A percentile compares a stretch with the other conserved stretches of the same genome.
These are phyloP conservation scores for Grosmannia clavigera DNA, from an alignment of 2,329 filamentous ascomycete species.

Conservation along the genomic window DNA sequence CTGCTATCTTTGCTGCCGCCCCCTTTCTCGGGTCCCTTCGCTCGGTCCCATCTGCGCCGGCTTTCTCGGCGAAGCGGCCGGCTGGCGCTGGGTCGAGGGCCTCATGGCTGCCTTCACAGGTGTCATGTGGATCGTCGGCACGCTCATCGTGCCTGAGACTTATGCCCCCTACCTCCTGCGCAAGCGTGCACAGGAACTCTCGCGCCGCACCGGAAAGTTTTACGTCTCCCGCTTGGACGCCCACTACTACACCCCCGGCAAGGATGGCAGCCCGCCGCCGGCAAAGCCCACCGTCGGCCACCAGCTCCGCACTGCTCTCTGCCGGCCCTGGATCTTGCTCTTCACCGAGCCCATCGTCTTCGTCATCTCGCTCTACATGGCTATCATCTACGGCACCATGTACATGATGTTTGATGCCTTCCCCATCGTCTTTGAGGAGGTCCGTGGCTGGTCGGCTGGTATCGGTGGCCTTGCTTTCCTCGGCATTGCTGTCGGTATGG, in stretches of 20 bases:
- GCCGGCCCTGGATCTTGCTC: conserved; percentile 55
- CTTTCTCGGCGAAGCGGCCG: conserved; percentile 49
- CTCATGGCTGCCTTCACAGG: conserved; percentile 53
- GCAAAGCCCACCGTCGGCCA: conserved; percentile 26
- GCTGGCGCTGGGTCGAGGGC: conserved; percentile 61
- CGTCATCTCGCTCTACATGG: conserved; percentile 53
- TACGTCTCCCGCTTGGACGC: conserved; percentile 28
- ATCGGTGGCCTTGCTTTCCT: conserved; percentile 54
- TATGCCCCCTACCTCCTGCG: conserved; percentile 47
- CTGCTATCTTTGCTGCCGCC: conserved; percentile 50
- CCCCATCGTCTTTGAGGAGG: conserved; percentile 52
- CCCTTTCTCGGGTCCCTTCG: conserved; percentile 55
- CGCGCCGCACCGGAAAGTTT: conserved; percentile 30
- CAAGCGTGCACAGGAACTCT: conserved; percentile 37
- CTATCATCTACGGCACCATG: conserved; percentile 44
- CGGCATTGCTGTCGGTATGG: conserved; percentile 56
- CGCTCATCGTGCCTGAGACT: conserved; percentile 44
- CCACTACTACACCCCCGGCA: conserved; percentile 10
- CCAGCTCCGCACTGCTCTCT: conserved; percentile 44
- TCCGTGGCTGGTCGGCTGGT: conserved; percentile 45
- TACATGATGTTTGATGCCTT: conserved; percentile 50
- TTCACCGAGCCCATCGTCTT: conserved; percentile 61
- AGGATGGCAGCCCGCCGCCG: conserved; percentile 14
- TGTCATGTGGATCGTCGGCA: conserved; percentile 41
- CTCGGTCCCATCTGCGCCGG: conserved; percentile 53